Evolutionary conservation across 2,329 filamentous ascomycete genomes (phyloP), one percentile per base, ranked within the genome.

Genomic region (Aspergillus fumigatus): DNA sequence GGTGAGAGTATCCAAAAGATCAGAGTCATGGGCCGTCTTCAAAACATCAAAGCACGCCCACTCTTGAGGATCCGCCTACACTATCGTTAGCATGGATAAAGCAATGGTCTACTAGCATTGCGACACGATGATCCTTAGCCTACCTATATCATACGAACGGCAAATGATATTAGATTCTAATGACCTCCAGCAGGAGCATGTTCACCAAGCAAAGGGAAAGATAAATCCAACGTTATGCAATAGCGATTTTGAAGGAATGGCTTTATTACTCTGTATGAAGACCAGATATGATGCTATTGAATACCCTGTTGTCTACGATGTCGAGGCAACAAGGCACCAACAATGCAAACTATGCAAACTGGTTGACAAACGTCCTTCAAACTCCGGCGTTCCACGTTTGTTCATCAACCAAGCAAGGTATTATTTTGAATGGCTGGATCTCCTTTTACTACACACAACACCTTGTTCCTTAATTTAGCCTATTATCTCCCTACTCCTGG

Each of bases 261-360:
- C 14, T 35, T 35, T 38, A 38, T 38, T 38, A 14, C 7, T 38
- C 6, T n/a, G 2, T 3, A 38, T 38, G 14, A 14, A 17, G 14
- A 35, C 11, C 6, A 26, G 5, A 6, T 17, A 5, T 4, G 32
- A 35, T 35, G 32, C 32, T 17, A 11, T 17, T 5, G 5, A 38
- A n/a, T 47, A 10, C 21, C 21, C 3, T 47, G 21, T 7, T 5
- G 14, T 38, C 14, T 26, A 21, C 14, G 10, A 23, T 26, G 43
- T 47, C 21, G 14, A 47, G 43, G 43, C 23, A 23, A 25, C 43
- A 47, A 47, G 43, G 43, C 21, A 23, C 11, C 21, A 5, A 26
- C 4, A 25, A 51, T 51, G 49, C 50, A 51, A 51, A 51, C 50
- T 10, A 41, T n/a, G 35, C 50, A 51, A 51, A 51, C 50, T 51